Evolutionary conservation across 1,139 yeast genomes (phyloP), one percentile per base, ranked within the genome.

Genomic region (Wickerhamomyces sp.): DNA sequence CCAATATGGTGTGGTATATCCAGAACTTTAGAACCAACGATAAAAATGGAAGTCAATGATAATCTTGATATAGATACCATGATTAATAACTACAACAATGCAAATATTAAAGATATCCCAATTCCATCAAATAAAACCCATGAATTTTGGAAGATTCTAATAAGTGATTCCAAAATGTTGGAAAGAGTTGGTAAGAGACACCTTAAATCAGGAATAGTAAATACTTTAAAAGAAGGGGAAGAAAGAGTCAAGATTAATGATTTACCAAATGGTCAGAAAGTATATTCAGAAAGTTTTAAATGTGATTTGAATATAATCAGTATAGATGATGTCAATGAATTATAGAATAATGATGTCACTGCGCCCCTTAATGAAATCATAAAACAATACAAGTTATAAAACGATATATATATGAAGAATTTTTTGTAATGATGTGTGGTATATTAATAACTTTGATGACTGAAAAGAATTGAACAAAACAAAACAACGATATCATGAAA

Each of bases 101-200:
- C 41, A 7, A 26, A 34, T n/a, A 13, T 35, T 14, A 30, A 34
- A 26, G 34, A 40, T 11, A 42, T 52, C 13, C 49, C 50, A 4
- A 43, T 54, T 1, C 52, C 49, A 2, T 7, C 2, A 1, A 41
- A 40, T 15, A 50, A 49, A 37, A 45, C 39, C 15, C 39, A 41
- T 41, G 62, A 60, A 11, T 50, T 62, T 23, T 67, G 63, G 61
- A 54, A 62, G 40, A 60, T 68, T 6, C 62, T 69, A 8, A 76
- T 78, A 2, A 76, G 73, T n/a, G 65, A 68, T 11, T 64, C 60
- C 0, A 54, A 68, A 4, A 81, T 82, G 7, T 66, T 80, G 37
- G 61, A 67, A 7, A 65, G 97, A 47, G 81, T 89, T 1, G 84
- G 89, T 1, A 65, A 67, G 41, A 71, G 98, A 45, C 98, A 91